Evolutionary conservation across 768 basidiomycete genomes (phyloP).

Genomic region (Pulveroboletus ravenelii): DNA sequence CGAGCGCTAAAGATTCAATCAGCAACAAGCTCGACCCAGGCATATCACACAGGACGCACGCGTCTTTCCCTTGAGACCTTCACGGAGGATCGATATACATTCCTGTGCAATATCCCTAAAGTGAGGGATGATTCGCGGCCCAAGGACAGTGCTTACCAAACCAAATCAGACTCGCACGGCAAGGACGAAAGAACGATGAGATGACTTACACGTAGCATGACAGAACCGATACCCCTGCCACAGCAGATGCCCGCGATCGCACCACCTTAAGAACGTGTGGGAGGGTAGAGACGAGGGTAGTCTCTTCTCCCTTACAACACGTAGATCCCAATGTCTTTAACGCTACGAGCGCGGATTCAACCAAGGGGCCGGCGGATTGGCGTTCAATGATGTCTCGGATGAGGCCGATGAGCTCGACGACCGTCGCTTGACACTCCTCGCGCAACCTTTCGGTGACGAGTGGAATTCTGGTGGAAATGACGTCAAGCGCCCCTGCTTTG

Average conservation of each 20-base stretch:
- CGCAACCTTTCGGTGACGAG: conserved; percentile 56
- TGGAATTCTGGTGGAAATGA: conserved; percentile 63
- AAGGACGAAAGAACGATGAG: neutral
- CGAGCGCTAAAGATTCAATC: conserved; percentile 25
- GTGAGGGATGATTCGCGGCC: conserved; percentile 84
- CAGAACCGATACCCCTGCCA: conserved; percentile 50
- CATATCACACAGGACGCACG: conserved; percentile 27
- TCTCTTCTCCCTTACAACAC: conserved; percentile 61
- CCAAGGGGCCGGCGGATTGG: conserved; percentile 38
- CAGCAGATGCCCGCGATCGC: conserved; percentile 34
- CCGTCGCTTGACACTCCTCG: conserved; percentile 40
- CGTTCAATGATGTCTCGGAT: conserved; percentile 47
- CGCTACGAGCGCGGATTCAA: conserved; percentile 50
- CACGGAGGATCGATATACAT: conserved; percentile 46
- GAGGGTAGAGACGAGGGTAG: conserved; percentile 51
- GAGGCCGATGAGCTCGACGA: conserved; percentile 49
- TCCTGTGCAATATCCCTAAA: conserved; percentile 68
- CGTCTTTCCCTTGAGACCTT: conserved; percentile 29
- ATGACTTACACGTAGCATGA: conserved; percentile 55
- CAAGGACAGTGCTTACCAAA: conserved; percentile 58
- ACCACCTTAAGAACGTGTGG: conserved; percentile 53
- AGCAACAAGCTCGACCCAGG: neutral
- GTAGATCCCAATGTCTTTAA: conserved; percentile 57
- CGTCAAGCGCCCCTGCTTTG: conserved; percentile 61
- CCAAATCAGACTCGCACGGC: conserved; percentile 2